phyloP scores from a whole-genome alignment of 768 basidiomycete species.

The Pleurotus ostreatus region DNA sequence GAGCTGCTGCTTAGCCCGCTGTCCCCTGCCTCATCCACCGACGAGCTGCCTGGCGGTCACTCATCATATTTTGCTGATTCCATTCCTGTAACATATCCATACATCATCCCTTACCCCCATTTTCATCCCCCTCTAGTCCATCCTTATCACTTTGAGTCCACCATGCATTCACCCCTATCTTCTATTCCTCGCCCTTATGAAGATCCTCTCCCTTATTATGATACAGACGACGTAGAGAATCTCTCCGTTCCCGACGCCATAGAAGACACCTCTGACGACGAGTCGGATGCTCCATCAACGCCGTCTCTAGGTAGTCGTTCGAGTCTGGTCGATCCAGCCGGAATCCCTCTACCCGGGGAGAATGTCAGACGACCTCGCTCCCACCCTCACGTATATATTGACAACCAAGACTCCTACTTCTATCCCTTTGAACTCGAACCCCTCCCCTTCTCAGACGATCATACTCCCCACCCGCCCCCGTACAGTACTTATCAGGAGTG shows the following conservation, averaged over 20 bases:
- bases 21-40: constrained; percentile 71
- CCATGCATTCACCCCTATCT: constrained; percentile 42
- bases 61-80: constrained; percentile 37
- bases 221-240: constrained; percentile 62
- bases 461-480: constrained; percentile 41
- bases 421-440: constrained; percentile 68
- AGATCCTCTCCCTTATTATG: constrained; percentile 61
- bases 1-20: constrained; percentile 61
- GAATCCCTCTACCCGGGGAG: constrained; percentile 46
- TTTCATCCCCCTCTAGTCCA: constrained; percentile 55
- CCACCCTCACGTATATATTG: constrained; percentile 59
- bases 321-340: constrained; percentile 46
- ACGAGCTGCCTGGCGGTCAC: constrained; percentile 54
- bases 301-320: constrained; percentile 58
- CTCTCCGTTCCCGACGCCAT: constrained; percentile 74
- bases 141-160: constrained; percentile 40
- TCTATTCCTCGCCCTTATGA: constrained; percentile 41
- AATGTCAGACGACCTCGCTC: constrained; percentile 45
- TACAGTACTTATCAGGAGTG: constrained; percentile 58
- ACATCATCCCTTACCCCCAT: constrained; percentile 65
- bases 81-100: constrained; percentile 44
- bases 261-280: constrained; percentile 84
- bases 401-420: constrained; percentile 57
- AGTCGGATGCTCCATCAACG: constrained; percentile 67
- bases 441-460: constrained; percentile 61